phyloP scores from a whole-genome alignment of 148 eudicot genomes.

The Chenopodium suecicum region DNA sequence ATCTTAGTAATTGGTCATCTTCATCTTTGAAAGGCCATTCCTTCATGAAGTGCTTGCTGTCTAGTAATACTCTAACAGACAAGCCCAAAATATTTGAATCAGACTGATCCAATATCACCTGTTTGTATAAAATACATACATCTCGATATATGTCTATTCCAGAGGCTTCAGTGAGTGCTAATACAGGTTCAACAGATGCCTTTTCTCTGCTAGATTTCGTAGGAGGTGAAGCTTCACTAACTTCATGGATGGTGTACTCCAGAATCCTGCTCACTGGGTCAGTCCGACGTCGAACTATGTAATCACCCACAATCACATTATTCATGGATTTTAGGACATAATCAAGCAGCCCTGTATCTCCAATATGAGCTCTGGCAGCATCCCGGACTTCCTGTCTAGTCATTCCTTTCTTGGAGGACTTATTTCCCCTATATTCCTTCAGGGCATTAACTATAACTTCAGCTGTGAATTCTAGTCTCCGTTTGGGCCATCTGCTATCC shows the following conservation, averaged over 20 bases:
- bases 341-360: conserved; percentile 90
- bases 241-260: conserved; percentile 55
- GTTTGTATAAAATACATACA: conserved; percentile 41
- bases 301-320: conserved; percentile 62
- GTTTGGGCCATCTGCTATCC: conserved; percentile 79
- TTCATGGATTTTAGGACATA: conserved; percentile 82
- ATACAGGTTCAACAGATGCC: conserved; percentile 5
- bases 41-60: conserved; percentile 71
- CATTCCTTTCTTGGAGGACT: conserved; percentile 43
- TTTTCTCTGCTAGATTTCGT: conserved; percentile 20
- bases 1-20: conserved; percentile 56
- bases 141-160: conserved; percentile 50
- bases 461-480: conserved; percentile 74
- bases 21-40: conserved; percentile 70
- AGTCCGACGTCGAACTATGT: conserved; percentile 48
- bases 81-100: conserved; percentile 34
- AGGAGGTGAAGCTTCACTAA: conserved; percentile 14
- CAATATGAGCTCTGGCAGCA: conserved; percentile 75
- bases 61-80: conserved; percentile 50
- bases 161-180: conserved; percentile 5
- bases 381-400: conserved; percentile 87
- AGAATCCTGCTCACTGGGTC: conserved; percentile 50
- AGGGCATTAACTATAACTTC: conserved; percentile 67
- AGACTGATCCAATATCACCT: conserved; percentile 38
- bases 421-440: conserved; percentile 47